A percentile compares a stretch with the other conserved stretches of the same genome.
These are phyloP conservation scores for Phytophthora podocarpi DNA, from an alignment of 352 stramenopile species.

Conservation along the genomic window DNA sequence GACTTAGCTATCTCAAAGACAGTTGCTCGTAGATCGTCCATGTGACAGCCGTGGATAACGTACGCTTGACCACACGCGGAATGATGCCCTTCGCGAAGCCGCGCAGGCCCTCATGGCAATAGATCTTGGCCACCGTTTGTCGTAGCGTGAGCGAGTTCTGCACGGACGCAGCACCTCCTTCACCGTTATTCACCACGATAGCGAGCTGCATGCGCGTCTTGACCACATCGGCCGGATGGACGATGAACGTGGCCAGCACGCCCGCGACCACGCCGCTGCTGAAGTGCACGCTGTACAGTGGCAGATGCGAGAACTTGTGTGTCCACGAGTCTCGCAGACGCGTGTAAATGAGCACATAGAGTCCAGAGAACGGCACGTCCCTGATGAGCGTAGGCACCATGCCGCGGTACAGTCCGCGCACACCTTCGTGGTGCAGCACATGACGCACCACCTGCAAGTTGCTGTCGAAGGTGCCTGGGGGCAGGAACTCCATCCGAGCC, in stretches of 20 bases:
- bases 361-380: slow-evolving; percentile 88
- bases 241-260: slow-evolving; percentile 78
- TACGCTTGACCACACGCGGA: slow-evolving; percentile 95
- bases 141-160: slow-evolving; percentile 68
- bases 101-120: slow-evolving; percentile 87
- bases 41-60: slow-evolving; percentile 97
- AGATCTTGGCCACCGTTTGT: slow-evolving; percentile 85
- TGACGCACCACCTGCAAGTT: slow-evolving; percentile 70
- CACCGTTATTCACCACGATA: slow-evolving; percentile 50
- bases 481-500: slow-evolving; percentile 85
- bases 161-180: slow-evolving; percentile 32
- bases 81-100: slow-evolving; percentile 95
- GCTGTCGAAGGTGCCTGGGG: slow-evolving; percentile 60
- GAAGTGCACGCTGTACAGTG: slow-evolving; percentile 76
- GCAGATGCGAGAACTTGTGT: slow-evolving; percentile 45
- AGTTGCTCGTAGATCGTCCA: slow-evolving; percentile 99
- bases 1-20: slow-evolving; percentile 49
- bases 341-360: slow-evolving; percentile 90
- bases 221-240: slow-evolving; percentile 86
- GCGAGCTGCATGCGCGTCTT: slow-evolving; percentile 91
- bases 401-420: slow-evolving; percentile 82
- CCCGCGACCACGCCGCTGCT: slow-evolving; percentile 77
- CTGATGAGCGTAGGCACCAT: slow-evolving; percentile 86
- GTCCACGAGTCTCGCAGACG: slow-evolving; percentile 58
- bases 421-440: slow-evolving; percentile 69